Evolutionary conservation across 108 stramenopile genomes (phyloP).

Genomic region (Cylindrotheca fusiformis): DNA sequence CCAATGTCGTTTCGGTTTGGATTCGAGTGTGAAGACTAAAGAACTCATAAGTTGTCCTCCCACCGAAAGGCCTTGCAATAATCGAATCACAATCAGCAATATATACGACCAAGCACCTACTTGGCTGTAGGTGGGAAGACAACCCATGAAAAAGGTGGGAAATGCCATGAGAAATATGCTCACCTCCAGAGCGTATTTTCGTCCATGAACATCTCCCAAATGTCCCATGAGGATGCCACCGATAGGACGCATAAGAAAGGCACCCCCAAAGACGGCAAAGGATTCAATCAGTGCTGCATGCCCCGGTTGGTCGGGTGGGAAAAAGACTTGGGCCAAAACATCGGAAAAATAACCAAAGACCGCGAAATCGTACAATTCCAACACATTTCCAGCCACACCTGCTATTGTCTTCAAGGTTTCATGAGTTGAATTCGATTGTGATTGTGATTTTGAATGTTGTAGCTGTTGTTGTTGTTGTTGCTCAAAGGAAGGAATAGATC

Average conservation of each 20-base stretch:
- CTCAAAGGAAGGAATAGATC: too few species aligned
- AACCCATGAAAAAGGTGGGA: conserved; percentile 74
- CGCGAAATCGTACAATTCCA: conserved; percentile 50
- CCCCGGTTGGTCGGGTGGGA: conserved; percentile 41
- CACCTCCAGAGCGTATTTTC: conserved; percentile 61
- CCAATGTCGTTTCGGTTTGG: conserved; percentile 41
- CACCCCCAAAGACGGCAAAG: conserved; percentile 80
- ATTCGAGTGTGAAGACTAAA: conserved; percentile 62
- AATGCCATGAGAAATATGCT: conserved; percentile 76
- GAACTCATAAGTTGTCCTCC: conserved; percentile 59
- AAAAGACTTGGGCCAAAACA: conserved; percentile 63
- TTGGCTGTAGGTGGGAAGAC: conserved; percentile 58
- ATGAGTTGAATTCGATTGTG: neutral
- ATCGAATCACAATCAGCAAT: conserved; percentile 46
- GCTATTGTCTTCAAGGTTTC: neutral
- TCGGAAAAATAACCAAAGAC: conserved; percentile 74
- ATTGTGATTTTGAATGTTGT: neutral
- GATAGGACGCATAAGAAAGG: conserved; percentile 72
- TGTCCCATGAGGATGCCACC: conserved; percentile 77
- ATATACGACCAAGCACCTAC: conserved; percentile 42
- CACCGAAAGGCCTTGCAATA: conserved; percentile 68
- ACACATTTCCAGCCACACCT: conserved; percentile 12
- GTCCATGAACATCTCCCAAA: conserved; percentile 70
- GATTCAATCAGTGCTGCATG: conserved; percentile 22
- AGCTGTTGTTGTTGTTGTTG: neutral